phyloP scores from a whole-genome alignment of 129 eudicot species.

The Helianthus annuus region DNA sequence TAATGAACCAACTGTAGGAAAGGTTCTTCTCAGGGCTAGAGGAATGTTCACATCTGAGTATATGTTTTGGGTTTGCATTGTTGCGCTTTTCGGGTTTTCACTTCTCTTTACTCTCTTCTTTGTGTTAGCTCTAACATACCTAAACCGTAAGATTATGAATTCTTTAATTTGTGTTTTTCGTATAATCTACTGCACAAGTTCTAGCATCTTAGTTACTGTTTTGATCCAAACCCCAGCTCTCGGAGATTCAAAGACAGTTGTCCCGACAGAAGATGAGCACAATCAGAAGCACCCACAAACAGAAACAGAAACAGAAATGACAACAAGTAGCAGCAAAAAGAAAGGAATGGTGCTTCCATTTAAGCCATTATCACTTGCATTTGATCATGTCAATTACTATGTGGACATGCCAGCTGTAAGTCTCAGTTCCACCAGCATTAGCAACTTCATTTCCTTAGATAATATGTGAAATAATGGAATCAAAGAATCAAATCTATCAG shows the following conservation, averaged over 20 bases:
- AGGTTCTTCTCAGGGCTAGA: conserved; percentile 53
- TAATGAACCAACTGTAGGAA: conserved; percentile 52
- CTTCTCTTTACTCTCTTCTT: conserved; percentile 63
- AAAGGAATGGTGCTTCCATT: conserved; percentile 87
- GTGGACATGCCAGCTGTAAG: conserved; percentile 93
- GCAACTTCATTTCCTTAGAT: too few species aligned
- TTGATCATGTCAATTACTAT: conserved; percentile 73
- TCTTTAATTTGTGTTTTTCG: not conserved
- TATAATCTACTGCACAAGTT: not conserved
- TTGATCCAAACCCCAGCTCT: conserved; percentile 46
- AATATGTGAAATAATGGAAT: too few species aligned
- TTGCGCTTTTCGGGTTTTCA: conserved; percentile 62
- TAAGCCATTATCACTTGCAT: conserved; percentile 73
- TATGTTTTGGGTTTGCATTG: conserved; percentile 75
- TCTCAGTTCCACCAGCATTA: not conserved
- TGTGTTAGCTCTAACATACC: conserved; percentile 64
- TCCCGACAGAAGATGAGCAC: conserved; percentile 35
- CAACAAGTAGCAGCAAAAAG: conserved; percentile 28
- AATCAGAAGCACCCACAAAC: conserved; percentile 19
- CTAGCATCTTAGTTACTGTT: conserved; percentile 1
- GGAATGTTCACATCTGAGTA: conserved; percentile 57
- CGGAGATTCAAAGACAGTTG: conserved; percentile 51
- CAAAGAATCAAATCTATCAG: conserved; percentile 21
- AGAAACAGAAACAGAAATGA: conserved; percentile 30
- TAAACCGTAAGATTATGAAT: conserved; percentile 60